A percentile compares a stretch with the other conserved stretches of the same genome.
Evolutionary conservation across 352 stramenopile genomes (phyloP).

Genomic region (Globisporangium middletonii): DNA sequence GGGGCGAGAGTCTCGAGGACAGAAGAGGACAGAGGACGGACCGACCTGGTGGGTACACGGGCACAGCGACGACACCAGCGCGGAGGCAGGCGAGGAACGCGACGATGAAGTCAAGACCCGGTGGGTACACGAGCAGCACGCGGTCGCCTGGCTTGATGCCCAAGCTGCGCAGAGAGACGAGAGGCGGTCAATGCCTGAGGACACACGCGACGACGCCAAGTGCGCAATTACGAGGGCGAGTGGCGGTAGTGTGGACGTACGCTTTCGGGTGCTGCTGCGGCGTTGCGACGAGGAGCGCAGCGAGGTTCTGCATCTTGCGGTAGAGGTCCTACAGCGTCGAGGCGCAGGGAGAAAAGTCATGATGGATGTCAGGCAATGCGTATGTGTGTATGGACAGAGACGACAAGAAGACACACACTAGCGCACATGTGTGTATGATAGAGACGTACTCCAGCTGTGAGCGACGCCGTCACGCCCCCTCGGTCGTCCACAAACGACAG

Average conservation of each 20-base stretch:
- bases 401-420: not conserved
- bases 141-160: conserved; percentile 62
- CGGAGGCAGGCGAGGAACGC: conserved; percentile 96
- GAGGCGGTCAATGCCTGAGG: not conserved
- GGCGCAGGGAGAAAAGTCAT: not conserved
- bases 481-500: conserved; percentile 78
- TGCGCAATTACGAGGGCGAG: not conserved
- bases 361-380: too few relatives aligned
- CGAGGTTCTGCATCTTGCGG: conserved; percentile 59
- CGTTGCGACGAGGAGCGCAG: conserved; percentile 46
- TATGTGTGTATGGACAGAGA: too few relatives aligned
- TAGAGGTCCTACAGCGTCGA: conserved; percentile 48
- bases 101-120: conserved; percentile 96
- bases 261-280: conserved; percentile 54
- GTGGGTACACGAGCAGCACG: conserved; percentile 96
- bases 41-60: conserved; percentile 72
- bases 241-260: conserved; percentile 18
- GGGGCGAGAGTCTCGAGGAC: not conserved
- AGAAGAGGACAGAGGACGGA: conserved; percentile 5
- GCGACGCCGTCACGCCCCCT: conserved; percentile 35
- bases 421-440: not conserved
- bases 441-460: conserved; percentile 48
- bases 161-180: conserved; percentile 24
- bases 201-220: not conserved
- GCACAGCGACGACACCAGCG: conserved; percentile 91